A percentile compares a stretch with the other conserved stretches of the same genome.
These are phyloP conservation scores for Taiozyma onychis DNA, from an alignment of 1,139 yeast species.

Conservation along the genomic window DNA sequence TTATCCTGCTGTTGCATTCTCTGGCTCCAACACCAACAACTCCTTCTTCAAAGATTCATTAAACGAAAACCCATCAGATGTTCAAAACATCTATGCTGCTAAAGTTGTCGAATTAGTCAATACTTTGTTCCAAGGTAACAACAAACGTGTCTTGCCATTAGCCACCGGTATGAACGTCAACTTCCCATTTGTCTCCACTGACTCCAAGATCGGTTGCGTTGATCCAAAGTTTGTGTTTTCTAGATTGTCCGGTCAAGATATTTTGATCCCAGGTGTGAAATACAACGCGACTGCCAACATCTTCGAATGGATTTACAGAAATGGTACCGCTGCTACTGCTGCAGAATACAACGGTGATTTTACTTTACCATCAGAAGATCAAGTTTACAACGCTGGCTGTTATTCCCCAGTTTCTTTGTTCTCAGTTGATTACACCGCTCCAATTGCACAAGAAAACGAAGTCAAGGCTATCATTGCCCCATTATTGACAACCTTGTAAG, in stretches of 20 bases:
- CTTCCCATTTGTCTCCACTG: conserved; percentile 39
- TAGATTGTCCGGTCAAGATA: conserved; percentile 36
- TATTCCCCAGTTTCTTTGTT: conserved; percentile 15
- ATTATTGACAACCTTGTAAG: conserved; percentile 1
- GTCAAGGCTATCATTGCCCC: conserved; percentile 11
- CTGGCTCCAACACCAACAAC: conserved; percentile 36
- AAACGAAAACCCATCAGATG: conserved; percentile 31
- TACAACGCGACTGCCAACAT: conserved; percentile 17
- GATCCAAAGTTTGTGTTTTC: conserved; percentile 36
- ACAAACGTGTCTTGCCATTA: conserved; percentile 33
- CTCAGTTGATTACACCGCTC: conserved; percentile 23
- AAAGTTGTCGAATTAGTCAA: conserved; percentile 36
- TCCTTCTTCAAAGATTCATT: conserved; percentile 39
- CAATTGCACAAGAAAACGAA: conserved; percentile 10
- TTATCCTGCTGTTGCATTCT: conserved; percentile 36
- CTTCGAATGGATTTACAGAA: conserved; percentile 5
- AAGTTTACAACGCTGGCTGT: conserved; percentile 13
- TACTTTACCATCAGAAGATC: conserved; percentile 17
- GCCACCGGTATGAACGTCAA: conserved; percentile 44
- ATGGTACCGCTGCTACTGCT: conserved; percentile 12
- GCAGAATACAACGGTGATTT: conserved; percentile 17
- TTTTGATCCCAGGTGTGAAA: conserved; percentile 13
- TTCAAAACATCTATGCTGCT: conserved; percentile 38
- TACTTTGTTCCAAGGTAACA: conserved; percentile 31
- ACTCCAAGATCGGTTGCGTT: conserved; percentile 30